A percentile compares a stretch with the other conserved stretches of the same genome.
phyloP scores from a whole-genome alignment of 1,284 basidiomycete species.

The Ustilago bromivora region DNA sequence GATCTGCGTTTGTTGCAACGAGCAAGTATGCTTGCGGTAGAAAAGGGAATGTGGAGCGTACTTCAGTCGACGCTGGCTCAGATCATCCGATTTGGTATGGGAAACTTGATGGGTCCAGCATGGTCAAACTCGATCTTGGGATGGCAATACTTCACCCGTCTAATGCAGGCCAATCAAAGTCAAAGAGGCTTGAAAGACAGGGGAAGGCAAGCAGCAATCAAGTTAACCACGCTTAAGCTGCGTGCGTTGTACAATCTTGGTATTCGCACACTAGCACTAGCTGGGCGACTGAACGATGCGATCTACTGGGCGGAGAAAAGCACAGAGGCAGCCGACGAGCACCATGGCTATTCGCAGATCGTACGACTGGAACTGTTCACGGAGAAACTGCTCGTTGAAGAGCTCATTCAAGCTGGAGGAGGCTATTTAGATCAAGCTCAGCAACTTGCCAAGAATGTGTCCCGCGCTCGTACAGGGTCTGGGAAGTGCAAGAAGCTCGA shows the following conservation, averaged over 20 bases:
- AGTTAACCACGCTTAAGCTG: slow-evolving; percentile 11
- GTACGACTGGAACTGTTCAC: slow-evolving; percentile 32
- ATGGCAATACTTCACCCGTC: slow-evolving; percentile 23
- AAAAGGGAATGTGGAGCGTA: slow-evolving; percentile 32
- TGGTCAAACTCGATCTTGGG: slow-evolving; percentile 4
- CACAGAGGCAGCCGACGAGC: not conserved
- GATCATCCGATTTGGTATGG: slow-evolving; percentile 30
- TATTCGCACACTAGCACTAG: slow-evolving; percentile 38
- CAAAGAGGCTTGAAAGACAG: slow-evolving; percentile 19
- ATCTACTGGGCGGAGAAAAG: slow-evolving; percentile 24
- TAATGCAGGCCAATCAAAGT: slow-evolving; percentile 19
- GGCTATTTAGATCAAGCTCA: slow-evolving; percentile 12
- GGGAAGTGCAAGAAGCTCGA: not conserved
- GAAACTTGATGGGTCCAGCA: not conserved
- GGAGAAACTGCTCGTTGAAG: slow-evolving; percentile 35
- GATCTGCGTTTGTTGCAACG: slow-evolving; percentile 29
- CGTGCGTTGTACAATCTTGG: slow-evolving; percentile 39
- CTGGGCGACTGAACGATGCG: slow-evolving; percentile 42
- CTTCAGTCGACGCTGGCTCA: slow-evolving; percentile 35
- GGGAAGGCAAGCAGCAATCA: not conserved
- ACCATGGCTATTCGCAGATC: slow-evolving; percentile 4
- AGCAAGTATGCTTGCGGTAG: slow-evolving; percentile 34
- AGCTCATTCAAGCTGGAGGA: slow-evolving; percentile 31
- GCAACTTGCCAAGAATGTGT: slow-evolving; percentile 5
- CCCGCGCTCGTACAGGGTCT: not conserved